Evolutionary conservation across 805 yeast species (phyloP), one percentile per base, ranked within the genome.

Genomic region (Nakazawaea peltata): DNA sequence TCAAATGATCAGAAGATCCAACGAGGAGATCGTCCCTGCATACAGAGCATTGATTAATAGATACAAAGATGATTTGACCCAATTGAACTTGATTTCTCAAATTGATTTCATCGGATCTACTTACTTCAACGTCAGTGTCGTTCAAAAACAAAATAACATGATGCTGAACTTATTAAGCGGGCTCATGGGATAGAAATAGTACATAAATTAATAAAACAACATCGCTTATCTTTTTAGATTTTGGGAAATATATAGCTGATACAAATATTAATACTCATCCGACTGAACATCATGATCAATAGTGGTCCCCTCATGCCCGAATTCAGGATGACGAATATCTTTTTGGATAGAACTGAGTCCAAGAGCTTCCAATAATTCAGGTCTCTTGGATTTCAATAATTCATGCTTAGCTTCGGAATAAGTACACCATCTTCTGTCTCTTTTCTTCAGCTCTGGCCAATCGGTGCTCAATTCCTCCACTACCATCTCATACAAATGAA

Each of bases 401-500:
- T 79, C 81, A 40, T 66, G 74, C 36, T 67, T 66, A 1, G 92
- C 90, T 41, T 80, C 84, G 4, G 65, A 53, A 45, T 73, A 82
- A 2, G 71, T 65, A 52, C 82, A 79, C 95, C 97, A 86, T 39
- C 74, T 62, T 36, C 97, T 61, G 22, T 65, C 61, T 40, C 98
- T 67, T 40, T 59, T 59, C 12, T 59, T 36, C 12, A 54, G 45
- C 57, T 92, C 98, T 0, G 98, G 98, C 81, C 88, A 92, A 17
- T 54, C 65, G 1, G 62, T 68, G 28, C 68, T 68, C 41, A 83
- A 61, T 33, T 69, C 61, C 12, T 56, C 68, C 2, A 81, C 75
- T 12, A 53, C 50, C 81, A 90, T 68, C 54, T 90, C 95, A 54
- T 69, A 92, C 53, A 90, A 81, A 52, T 87, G 92, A 50, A 79